Percentiles rank a stretch among this genome's conserved stretches.
Conservation (phyloP, 768 basidiomycete species). For the Kwoniella bestiolae region DNA sequence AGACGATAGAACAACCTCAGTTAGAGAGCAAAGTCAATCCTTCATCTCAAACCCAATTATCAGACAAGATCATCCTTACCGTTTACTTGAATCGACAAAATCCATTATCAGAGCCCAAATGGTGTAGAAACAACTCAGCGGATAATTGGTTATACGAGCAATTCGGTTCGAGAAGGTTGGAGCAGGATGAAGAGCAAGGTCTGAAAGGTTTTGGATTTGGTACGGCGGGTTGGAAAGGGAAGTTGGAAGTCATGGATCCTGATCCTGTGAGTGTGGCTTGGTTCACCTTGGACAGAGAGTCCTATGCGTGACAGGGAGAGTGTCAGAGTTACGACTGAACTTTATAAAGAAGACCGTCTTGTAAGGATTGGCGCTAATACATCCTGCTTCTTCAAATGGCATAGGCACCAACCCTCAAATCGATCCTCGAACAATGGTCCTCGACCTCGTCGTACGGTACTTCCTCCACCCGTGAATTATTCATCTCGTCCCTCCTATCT, state of each 20-base stretch:
- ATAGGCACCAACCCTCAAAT: constrained; percentile 91
- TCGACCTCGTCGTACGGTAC: constrained; percentile 78
- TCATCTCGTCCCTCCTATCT: constrained; percentile 84
- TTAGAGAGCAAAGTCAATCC: constrained; percentile 21
- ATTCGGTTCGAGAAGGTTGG: constrained; percentile 23
- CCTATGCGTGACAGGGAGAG: too few relatives aligned
- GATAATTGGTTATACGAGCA: constrained; percentile 74
- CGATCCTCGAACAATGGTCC: constrained; percentile 87
- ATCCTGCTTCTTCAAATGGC: constrained; percentile 15
- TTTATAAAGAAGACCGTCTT: too few relatives aligned
- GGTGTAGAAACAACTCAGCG: constrained; percentile 92
- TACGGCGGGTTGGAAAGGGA: constrained; percentile 75
- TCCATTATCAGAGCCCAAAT: constrained; percentile 92
- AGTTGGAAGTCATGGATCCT: constrained; percentile 87
- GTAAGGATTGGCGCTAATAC: constrained; percentile 3
- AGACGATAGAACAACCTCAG: background rate
- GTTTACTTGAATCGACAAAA: constrained; percentile 78
- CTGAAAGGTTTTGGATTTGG: constrained; percentile 25
- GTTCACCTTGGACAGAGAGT: too few relatives aligned
- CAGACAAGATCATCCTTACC: constrained; percentile 24
- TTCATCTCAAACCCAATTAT: too few relatives aligned
- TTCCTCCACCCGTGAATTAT: constrained; percentile 77
- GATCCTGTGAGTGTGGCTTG: constrained; percentile 73
- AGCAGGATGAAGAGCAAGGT: constrained; percentile 22
- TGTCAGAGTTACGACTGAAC: too few relatives aligned